Evolutionary conservation across 2,329 filamentous ascomycete species (phyloP).

Genomic region (Colletotrichum sp.): DNA sequence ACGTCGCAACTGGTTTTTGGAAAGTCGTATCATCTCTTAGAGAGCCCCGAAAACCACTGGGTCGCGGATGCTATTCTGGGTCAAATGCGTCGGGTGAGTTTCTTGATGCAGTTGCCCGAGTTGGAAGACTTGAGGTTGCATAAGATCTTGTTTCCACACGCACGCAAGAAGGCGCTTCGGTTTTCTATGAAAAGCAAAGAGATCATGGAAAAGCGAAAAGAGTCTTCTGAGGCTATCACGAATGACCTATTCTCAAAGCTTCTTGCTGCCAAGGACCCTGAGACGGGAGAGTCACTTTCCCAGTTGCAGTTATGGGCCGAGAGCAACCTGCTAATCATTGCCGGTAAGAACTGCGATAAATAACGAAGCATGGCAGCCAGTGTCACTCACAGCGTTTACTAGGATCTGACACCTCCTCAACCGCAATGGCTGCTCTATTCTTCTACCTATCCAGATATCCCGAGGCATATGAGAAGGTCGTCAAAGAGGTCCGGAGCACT

Average conservation of each 20-base stretch:
- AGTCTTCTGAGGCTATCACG: neutral
- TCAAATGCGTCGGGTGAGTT: neutral
- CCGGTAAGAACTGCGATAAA: neutral
- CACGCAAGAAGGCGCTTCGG: neutral
- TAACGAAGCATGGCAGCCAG: neutral
- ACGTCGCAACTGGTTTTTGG: slow-evolving; percentile 5
- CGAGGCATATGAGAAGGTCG: neutral
- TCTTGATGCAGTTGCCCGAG: neutral
- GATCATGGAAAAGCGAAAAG: neutral
- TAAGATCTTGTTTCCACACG: neutral
- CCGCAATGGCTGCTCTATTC: neutral
- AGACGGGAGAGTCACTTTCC: slow-evolving; percentile 1
- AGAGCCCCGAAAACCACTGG: neutral
- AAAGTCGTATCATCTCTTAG: neutral
- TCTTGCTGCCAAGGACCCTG: neutral
- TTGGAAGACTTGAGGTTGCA: neutral
- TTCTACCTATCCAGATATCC: neutral
- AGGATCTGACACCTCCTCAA: slow-evolving; percentile 9
- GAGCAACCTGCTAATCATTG: slow-evolving; percentile 2
- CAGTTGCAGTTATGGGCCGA: slow-evolving; percentile 1
- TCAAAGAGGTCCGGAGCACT: neutral
- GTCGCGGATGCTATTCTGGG: neutral
- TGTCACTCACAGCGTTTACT: neutral
- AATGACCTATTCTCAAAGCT: neutral
- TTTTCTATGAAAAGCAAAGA: neutral